phyloP scores from a whole-genome alignment of 768 basidiomycete species.

The Austroboletus festivus region DNA sequence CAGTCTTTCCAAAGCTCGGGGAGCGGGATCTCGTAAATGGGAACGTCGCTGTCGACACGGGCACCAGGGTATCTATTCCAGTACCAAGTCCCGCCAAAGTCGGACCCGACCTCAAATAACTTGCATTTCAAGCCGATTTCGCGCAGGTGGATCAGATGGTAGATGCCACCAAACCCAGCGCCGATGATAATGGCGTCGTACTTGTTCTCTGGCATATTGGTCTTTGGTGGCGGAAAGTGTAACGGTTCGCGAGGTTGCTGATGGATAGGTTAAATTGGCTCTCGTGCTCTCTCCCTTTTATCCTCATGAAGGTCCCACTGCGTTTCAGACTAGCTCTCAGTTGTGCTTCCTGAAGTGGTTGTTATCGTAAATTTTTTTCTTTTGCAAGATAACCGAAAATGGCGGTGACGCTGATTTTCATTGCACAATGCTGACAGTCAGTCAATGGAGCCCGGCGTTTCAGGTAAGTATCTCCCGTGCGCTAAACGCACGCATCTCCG shows the following conservation, averaged over 20 bases:
- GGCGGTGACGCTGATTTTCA: too few species aligned
- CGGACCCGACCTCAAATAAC: constrained; percentile 7
- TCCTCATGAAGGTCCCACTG: too few species aligned
- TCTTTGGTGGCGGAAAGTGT: neutral
- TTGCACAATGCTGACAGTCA: too few species aligned
- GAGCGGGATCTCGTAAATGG: constrained; percentile 8
- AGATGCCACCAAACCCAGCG: constrained; percentile 8
- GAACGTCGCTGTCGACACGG: constrained; percentile 11
- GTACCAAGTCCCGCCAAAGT: constrained; percentile 15
- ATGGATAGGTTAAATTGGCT: too few species aligned
- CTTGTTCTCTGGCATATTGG: neutral
- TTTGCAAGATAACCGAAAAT: too few species aligned
- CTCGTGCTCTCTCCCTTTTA: too few species aligned
- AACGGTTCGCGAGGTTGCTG: neutral
- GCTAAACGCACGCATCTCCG: neutral
- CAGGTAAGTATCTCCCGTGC: neutral
- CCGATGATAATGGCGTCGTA: constrained; percentile 12
- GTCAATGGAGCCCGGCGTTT: neutral
- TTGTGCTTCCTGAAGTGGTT: too few species aligned
- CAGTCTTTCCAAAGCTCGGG: constrained; percentile 14
- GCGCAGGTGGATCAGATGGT: constrained; percentile 9
- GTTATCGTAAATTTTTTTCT: too few species aligned
- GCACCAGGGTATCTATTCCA: constrained; percentile 15
- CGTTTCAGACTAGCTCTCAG: too few species aligned
- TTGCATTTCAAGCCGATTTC: constrained; percentile 8